Evolutionary conservation across 805 yeast species (phyloP).

Genomic region (Monosporozyma servazzii): DNA sequence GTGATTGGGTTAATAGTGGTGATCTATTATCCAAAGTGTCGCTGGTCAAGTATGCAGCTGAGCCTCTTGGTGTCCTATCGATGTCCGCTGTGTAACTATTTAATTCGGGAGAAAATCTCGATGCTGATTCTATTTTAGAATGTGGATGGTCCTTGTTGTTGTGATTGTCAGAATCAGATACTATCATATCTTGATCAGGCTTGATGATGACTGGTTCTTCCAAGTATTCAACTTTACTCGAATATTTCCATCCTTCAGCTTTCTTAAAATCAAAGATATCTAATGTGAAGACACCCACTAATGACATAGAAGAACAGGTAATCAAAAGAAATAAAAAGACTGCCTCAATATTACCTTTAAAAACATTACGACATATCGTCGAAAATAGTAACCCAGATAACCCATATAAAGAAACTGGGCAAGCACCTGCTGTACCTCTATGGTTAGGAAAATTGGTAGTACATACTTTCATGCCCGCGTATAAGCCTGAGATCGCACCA

Average conservation of each 20-base stretch:
- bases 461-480: conserved; percentile 42
- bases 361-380: conserved; percentile 44
- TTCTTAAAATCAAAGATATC: conserved; percentile 2
- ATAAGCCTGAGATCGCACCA: conserved; percentile 54
- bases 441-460: conserved; percentile 58
- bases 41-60: not conserved
- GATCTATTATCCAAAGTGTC: not conserved
- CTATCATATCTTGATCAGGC: conserved; percentile 4
- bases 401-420: conserved; percentile 63
- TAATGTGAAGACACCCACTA: conserved; percentile 25
- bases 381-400: conserved; percentile 61
- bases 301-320: conserved; percentile 34
- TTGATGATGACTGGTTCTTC: not conserved
- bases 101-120: not conserved
- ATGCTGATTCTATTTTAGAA: not conserved
- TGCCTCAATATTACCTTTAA: conserved; percentile 43
- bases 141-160: not conserved
- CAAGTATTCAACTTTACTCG: not conserved
- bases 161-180: not conserved
- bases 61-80: not conserved
- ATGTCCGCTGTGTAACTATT: not conserved
- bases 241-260: not conserved
- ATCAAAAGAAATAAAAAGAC: conserved; percentile 47
- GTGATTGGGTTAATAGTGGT: not conserved
- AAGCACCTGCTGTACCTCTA: conserved; percentile 61